Percentiles rank a stretch among this genome's conserved stretches.
These are phyloP conservation scores for Crataegus laevigata DNA, from an alignment of 306 rosid genomes.

Conservation along the genomic window DNA sequence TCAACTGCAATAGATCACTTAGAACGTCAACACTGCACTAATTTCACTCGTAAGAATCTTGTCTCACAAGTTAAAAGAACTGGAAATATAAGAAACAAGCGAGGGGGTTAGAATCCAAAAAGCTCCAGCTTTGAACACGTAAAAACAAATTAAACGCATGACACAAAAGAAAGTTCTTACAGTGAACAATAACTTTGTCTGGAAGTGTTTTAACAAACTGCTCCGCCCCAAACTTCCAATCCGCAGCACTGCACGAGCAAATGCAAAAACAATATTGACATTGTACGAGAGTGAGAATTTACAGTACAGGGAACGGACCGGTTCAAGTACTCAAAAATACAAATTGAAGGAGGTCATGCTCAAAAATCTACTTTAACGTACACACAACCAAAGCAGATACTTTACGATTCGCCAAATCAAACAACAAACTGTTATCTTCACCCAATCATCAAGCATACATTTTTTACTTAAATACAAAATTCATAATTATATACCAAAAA, in stretches of 20 bases:
- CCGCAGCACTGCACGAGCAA: conserved; percentile 55
- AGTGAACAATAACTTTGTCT: conserved; percentile 77
- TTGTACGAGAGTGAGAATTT: background rate
- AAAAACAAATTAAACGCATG: background rate
- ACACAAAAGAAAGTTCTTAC: conserved; percentile 39
- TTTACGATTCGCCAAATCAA: background rate
- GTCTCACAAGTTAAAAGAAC: background rate
- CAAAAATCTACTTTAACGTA: background rate
- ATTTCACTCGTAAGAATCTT: background rate
- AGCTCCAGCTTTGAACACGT: background rate
- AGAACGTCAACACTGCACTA: background rate
- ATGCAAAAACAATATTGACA: conserved; percentile 8
- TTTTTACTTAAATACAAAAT: background rate
- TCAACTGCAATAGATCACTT: background rate
- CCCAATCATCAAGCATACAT: background rate
- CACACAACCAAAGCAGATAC: background rate
- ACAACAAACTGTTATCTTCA: background rate
- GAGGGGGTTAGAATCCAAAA: background rate
- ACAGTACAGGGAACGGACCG: background rate
- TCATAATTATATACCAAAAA: background rate
- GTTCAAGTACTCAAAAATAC: background rate
- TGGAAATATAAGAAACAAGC: background rate
- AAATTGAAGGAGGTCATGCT: background rate
- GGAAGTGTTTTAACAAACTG: conserved; percentile 70
- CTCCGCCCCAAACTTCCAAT: conserved; percentile 93